Evolutionary conservation across 768 basidiomycete genomes (phyloP).

Genomic region (Suillus placidus): DNA sequence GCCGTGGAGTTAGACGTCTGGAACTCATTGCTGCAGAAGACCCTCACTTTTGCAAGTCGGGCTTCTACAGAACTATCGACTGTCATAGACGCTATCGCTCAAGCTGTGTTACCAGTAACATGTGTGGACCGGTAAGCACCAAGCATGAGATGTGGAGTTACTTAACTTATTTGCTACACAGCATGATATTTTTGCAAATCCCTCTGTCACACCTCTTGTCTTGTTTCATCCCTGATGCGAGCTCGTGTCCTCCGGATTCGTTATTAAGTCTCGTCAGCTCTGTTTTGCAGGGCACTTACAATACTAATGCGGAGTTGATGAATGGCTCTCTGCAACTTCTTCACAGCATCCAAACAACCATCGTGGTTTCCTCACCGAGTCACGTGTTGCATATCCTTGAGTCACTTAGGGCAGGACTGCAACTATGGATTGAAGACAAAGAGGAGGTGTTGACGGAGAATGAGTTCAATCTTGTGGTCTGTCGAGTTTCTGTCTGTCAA

Average conservation of each 20-base stretch:
- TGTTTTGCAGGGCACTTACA: constrained; percentile 39
- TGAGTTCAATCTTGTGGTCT: constrained; percentile 53
- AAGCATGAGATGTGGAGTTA: not conserved
- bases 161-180: not conserved
- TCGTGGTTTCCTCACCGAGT: constrained; percentile 30
- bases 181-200: constrained; percentile 12
- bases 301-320: constrained; percentile 28
- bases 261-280: constrained; percentile 35
- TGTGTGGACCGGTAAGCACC: constrained; percentile 1
- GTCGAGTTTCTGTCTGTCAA: constrained; percentile 19
- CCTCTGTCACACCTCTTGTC: constrained; percentile 21
- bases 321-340: constrained; percentile 41
- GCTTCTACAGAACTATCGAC: constrained; percentile 14
- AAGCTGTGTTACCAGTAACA: not conserved
- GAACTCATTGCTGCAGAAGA: constrained; percentile 39
- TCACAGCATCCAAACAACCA: constrained; percentile 34
- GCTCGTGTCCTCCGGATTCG: constrained; percentile 15
- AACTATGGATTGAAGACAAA: constrained; percentile 57
- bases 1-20: constrained; percentile 45
- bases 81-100: constrained; percentile 18
- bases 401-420: constrained; percentile 42
- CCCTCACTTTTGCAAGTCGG: constrained; percentile 30
- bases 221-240: constrained; percentile 12
- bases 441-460: constrained; percentile 39
- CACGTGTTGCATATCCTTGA: constrained; percentile 40